Evolutionary conservation across 2,329 filamentous ascomycete genomes (phyloP), one percentile per base, ranked within the genome.

Genomic region (Fusarium albosuccineum): DNA sequence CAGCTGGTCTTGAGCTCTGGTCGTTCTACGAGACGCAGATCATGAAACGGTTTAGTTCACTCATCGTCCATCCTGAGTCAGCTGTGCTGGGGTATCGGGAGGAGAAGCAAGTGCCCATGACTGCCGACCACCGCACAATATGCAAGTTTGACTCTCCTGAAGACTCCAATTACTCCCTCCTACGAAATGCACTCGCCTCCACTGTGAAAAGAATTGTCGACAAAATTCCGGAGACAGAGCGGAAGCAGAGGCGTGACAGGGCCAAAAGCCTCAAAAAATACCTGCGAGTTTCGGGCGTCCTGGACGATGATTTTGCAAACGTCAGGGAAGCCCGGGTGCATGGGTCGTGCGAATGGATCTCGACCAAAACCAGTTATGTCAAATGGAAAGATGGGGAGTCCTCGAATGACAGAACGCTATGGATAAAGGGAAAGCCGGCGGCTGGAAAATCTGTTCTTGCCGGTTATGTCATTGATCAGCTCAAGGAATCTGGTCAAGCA

Each of bases 21-120:
- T 84, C 82, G 0, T 85, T 85, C 64, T 84, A 83, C 64, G 83
- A 85, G 62, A 83, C 80, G 0, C 61, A 76, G 17, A 58, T 62
- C 40, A 64, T 66, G 59, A 64, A 49, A 16, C 27, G 26, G 6
- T 61, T 64, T 34, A 56, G 51, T 42, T 57, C 58, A 17, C 70
- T 30, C 29, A 75, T 82, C 6, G 74, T 83, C 3, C 73, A 79
- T 10, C 78, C 77, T 13, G 78, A 82, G 5, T 82, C 82, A 0
- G 76, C 82, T 0, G 72, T 79, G 1, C 74, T 84, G 3, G 82
- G 81, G 1, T 83, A 82, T 59, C 75, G 74, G 0, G 73, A 73
- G 4, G 82, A 85, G 65, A 73, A 73, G 1, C 77, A 78, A 2
- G 77, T 71, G 39, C 62, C 75, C 4, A 66, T 85, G 34, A 63